Base-by-base conservation (phyloP, 441 rosid species). In the Bruguiera hainesii region DNA sequence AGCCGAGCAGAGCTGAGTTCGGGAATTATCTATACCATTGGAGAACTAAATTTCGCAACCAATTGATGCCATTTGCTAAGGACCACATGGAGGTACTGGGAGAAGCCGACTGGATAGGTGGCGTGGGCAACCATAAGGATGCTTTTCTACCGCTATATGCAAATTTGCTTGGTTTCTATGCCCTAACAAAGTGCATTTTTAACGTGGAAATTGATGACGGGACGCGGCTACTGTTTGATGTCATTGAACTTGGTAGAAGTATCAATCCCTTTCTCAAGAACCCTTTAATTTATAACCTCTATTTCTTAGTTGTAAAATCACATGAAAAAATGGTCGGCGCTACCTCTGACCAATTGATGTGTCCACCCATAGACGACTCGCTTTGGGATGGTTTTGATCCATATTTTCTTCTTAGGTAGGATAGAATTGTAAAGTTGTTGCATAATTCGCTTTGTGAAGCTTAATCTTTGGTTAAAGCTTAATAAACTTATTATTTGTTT, bases 121-220 rank as follows among this genome's bases (percentile, higher is more conserved):
- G 98, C 50, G 75, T 81, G 0, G 97, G 93, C 35, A 92, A 92
- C 85, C 98, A 92, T 72, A 92, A 90, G 83, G 98, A 96, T 74
- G 86, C 89, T 67, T 90, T 92, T 82, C 77, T 89, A 51, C 96
- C 98, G 3, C 66, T 90, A 7, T 90, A 90, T 79, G 91, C 87
- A 61, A 92, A 85, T 74, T 76, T 95, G 79, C 92, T 95, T 1
- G 97, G 93, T 15, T 79, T 89, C 75, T 86, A 89, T 68, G 83
- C 83, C 65, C 83, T 95, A 61, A 82, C 98, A 18, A 80, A 78
- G 71, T 80, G 95, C 86, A 73, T 87, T 60, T 74, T 85, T 65
- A 70, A 72, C 18, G 50, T 76, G 64, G 64, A 72, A 51, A 23
- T 68, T 25, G 75, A 72, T 26, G 74, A 77, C 25, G 73, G 55